A percentile compares a stretch with the other conserved stretches of the same genome.
Evolutionary conservation across 2,329 filamentous ascomycete species (phyloP).

Genomic region (Fusarium pseudonygamai): DNA sequence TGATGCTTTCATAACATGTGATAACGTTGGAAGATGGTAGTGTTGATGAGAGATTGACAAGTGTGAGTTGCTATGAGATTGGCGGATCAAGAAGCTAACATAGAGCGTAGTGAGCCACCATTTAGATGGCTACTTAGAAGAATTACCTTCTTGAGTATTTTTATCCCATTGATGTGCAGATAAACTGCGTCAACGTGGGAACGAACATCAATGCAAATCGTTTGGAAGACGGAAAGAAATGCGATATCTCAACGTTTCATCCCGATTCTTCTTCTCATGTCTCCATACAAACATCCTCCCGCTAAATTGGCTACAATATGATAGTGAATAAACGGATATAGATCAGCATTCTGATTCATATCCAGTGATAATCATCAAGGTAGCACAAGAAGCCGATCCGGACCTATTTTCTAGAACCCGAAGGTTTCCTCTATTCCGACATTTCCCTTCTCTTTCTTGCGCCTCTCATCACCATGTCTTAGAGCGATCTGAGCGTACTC

Average conservation of each 20-base stretch:
- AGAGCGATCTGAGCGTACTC: not conserved
- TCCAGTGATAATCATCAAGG: not conserved
- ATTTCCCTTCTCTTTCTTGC: not conserved
- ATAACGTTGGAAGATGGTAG: not conserved
- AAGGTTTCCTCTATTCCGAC: not conserved
- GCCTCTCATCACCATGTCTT: not conserved
- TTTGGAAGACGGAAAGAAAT: not conserved
- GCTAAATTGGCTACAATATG: not conserved
- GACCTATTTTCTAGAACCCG: not conserved
- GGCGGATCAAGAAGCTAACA: not conserved
- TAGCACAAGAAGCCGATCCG: not conserved
- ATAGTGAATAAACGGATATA: not conserved
- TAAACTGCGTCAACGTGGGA: not conserved
- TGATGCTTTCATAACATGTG: no score
- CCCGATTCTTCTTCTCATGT: not conserved
- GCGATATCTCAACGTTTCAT: not conserved
- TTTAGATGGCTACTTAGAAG: not conserved
- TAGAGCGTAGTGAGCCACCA: not conserved
- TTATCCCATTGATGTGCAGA: not conserved
- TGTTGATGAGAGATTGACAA: not conserved
- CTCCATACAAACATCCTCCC: not conserved
- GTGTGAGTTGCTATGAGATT: not conserved
- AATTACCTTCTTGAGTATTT: no score
- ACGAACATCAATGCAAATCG: not conserved
- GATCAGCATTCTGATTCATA: not conserved